Evolutionary conservation across 495 filamentous ascomycete genomes (phyloP).

Genomic region (Neurospora tetrasperma): DNA sequence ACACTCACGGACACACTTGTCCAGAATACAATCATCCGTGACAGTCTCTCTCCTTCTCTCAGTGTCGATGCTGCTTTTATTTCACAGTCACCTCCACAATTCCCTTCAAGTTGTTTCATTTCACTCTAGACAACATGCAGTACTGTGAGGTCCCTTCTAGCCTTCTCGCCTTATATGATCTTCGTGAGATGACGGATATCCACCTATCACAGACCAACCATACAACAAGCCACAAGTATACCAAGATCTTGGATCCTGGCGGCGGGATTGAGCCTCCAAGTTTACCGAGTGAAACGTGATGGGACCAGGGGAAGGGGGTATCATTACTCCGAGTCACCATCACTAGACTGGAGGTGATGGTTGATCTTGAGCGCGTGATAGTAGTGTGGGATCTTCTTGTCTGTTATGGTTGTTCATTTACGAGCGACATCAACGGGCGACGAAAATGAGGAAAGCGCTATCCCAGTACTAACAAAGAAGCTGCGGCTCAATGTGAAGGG

Average conservation of each 20-base stretch:
- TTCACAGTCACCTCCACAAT: not conserved
- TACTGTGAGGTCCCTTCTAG: not conserved
- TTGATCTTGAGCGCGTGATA: not conserved
- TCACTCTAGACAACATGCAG: not conserved
- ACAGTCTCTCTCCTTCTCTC: not conserved
- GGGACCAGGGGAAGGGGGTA: not conserved
- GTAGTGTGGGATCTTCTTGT: not conserved
- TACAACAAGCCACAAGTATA: not conserved
- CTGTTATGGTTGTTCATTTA: not conserved
- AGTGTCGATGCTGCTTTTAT: not conserved
- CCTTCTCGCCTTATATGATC: not conserved
- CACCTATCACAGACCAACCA: not conserved
- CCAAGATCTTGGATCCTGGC: not conserved
- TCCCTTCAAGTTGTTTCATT: not conserved
- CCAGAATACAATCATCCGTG: not conserved
- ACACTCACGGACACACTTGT: not conserved
- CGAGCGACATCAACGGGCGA: not conserved
- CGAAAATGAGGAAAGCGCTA: not conserved
- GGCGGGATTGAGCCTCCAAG: not conserved
- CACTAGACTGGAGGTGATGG: not conserved
- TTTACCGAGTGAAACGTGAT: not conserved
- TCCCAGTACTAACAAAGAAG: not conserved
- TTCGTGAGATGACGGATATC: not conserved
- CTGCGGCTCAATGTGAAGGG: not conserved
- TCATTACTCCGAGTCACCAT: not conserved